Conservation (phyloP, 164 flowering plant species). For the Magnolia sinica region DNA sequence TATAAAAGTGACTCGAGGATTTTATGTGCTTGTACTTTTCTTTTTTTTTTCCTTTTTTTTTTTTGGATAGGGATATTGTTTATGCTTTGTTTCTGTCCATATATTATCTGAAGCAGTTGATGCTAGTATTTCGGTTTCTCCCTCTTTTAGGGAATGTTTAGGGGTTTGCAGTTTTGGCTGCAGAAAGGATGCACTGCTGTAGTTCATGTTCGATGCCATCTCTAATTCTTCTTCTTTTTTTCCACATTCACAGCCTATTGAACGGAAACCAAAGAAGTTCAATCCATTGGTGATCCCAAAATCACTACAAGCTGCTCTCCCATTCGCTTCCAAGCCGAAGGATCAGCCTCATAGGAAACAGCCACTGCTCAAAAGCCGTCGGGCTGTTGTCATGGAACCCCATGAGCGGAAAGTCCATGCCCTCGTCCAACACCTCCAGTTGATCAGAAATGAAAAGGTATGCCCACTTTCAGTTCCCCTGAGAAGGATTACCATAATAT, state of each 20-base stretch:
- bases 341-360: constrained; percentile 31
- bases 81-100: neutral
- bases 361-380: constrained; percentile 45
- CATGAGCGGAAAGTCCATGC: constrained; percentile 53
- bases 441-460: constrained; percentile 71
- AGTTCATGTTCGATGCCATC: neutral
- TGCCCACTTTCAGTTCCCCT: neutral
- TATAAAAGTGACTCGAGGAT: too few species aligned
- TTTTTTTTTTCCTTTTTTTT: too few species aligned
- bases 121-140: neutral
- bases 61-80: neutral
- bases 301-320: constrained; percentile 65
- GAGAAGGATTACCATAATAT: neutral
- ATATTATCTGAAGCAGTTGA: neutral
- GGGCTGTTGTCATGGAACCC: constrained; percentile 86
- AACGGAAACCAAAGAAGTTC: constrained; percentile 83
- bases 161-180: neutral
- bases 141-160: neutral
- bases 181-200: neutral
- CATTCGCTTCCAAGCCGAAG: constrained; percentile 91
- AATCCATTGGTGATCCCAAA: constrained; percentile 82
- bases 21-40: too few species aligned
- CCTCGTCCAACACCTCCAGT: constrained; percentile 62
- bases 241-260: constrained; percentile 55
- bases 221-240: neutral